A percentile compares a stretch with the other conserved stretches of the same genome.
Evolutionary conservation across 1,139 yeast species (phyloP).

Genomic region (Debaryomyces sp.): DNA sequence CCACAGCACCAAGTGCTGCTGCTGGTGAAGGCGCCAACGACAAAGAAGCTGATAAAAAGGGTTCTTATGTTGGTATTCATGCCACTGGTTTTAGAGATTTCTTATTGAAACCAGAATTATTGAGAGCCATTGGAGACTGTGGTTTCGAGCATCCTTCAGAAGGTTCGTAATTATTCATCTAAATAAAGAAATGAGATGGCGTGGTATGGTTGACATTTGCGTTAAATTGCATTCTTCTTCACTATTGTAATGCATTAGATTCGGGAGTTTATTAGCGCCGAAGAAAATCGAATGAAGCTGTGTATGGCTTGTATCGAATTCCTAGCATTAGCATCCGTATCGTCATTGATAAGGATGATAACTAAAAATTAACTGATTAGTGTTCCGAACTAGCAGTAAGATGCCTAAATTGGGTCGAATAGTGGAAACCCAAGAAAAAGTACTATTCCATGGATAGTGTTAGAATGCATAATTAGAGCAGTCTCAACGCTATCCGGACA

Average conservation of each 20-base stretch:
- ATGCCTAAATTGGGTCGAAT: background rate
- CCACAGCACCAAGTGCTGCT: constrained; percentile 52
- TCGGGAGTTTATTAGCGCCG: background rate
- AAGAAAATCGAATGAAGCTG: background rate
- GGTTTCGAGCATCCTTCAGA: constrained; percentile 99
- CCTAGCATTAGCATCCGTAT: background rate
- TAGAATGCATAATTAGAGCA: background rate
- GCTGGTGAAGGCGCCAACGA: constrained; percentile 48
- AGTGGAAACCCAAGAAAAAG: background rate
- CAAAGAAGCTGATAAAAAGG: constrained; percentile 80
- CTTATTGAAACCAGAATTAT: constrained; percentile 90
- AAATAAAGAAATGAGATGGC: constrained; percentile 4
- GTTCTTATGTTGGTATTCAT: constrained; percentile 97
- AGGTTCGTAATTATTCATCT: constrained; percentile 60
- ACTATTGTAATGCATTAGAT: background rate
- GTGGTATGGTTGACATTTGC: constrained; percentile 2
- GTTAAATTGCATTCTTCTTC: constrained; percentile 5
- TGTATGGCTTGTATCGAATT: background rate
- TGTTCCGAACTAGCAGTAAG: background rate
- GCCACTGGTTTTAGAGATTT: constrained; percentile 99
- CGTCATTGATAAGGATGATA: background rate
- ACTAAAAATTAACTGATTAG: background rate
- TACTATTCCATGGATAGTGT: background rate
- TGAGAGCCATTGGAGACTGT: constrained; percentile 98
- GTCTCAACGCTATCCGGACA: background rate